These are phyloP conservation scores for Pythium insidiosum DNA, from an alignment of 352 stramenopile genomes.

Conservation along the genomic window DNA sequence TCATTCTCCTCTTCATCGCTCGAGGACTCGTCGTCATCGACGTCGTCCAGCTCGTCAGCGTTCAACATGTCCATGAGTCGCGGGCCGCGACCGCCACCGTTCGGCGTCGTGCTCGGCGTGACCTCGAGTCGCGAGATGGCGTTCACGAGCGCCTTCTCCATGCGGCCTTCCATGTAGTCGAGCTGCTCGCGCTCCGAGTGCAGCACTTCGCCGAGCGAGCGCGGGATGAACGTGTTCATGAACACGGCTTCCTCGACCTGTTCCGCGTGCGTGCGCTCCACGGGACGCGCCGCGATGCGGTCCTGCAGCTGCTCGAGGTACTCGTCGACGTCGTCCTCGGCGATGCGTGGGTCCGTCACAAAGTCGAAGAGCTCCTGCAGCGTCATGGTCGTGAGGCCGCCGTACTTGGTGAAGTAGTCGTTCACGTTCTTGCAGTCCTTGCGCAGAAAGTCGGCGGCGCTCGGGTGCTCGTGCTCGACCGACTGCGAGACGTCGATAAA, in stretches of 20 bases:
- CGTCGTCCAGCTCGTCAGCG: slow-evolving; percentile 41
- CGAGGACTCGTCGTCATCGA: slow-evolving; percentile 23
- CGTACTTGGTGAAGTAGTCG: slow-evolving; percentile 93
- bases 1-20: slow-evolving; percentile 37
- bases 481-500: slow-evolving; percentile 99
- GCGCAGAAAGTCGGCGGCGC: slow-evolving; percentile 95
- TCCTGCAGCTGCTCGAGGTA: slow-evolving; percentile 89
- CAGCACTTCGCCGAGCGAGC: slow-evolving; percentile 92
- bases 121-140: slow-evolving; percentile 76
- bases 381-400: slow-evolving; percentile 88
- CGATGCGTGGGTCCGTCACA: slow-evolving; percentile 75
- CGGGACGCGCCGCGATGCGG: slow-evolving; percentile 65
- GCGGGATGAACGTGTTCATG: slow-evolving; percentile 91
- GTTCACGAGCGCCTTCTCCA: slow-evolving; percentile 74
- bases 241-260: slow-evolving; percentile 93
- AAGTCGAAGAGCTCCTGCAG: slow-evolving; percentile 97
- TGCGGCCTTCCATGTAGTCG: slow-evolving; percentile 78
- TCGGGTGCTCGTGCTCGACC: slow-evolving; percentile 97
- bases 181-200: slow-evolving; percentile 83
- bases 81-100: too few relatives aligned
- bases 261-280: slow-evolving; percentile 53
- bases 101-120: slow-evolving; percentile 16
- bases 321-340: slow-evolving; percentile 73
- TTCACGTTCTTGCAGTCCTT: slow-evolving; percentile 98
- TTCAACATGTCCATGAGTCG: slow-evolving; percentile 73